Evolutionary conservation across 805 yeast species (phyloP).

Genomic region (Monosporozyma siamensis): DNA sequence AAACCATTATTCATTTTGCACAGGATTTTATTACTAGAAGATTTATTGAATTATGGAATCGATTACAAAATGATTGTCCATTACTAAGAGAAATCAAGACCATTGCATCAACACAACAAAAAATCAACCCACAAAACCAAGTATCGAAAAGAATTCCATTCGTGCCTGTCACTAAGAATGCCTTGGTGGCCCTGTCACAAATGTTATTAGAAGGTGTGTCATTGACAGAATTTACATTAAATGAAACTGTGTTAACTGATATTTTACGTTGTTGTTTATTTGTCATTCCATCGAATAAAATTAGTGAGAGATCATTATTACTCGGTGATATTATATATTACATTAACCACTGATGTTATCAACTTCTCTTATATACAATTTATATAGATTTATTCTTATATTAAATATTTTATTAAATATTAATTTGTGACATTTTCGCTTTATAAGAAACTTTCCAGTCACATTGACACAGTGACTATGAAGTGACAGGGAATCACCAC

Average conservation of each 20-base stretch:
- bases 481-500: neutral
- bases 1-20: conserved; percentile 15
- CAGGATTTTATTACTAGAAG: conserved; percentile 24
- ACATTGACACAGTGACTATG: too few species aligned
- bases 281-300: conserved; percentile 14
- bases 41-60: conserved; percentile 23
- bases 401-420: too few species aligned
- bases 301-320: conserved; percentile 13
- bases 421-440: too few species aligned
- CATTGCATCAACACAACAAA: too few species aligned
- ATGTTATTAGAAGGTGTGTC: conserved; percentile 23
- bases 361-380: neutral
- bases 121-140: neutral
- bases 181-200: conserved; percentile 14
- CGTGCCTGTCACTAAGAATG: conserved; percentile 18
- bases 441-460: too few species aligned
- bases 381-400: neutral
- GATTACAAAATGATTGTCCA: conserved; percentile 10
- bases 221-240: conserved; percentile 15
- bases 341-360: neutral
- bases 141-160: conserved; percentile 7
- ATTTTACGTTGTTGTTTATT: conserved; percentile 20
- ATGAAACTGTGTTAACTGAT: conserved; percentile 16
- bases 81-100: conserved; percentile 8
- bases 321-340: conserved; percentile 20